Evolutionary conservation across 2,329 filamentous ascomycete genomes (phyloP).

Genomic region (Clonostachys rosea): DNA sequence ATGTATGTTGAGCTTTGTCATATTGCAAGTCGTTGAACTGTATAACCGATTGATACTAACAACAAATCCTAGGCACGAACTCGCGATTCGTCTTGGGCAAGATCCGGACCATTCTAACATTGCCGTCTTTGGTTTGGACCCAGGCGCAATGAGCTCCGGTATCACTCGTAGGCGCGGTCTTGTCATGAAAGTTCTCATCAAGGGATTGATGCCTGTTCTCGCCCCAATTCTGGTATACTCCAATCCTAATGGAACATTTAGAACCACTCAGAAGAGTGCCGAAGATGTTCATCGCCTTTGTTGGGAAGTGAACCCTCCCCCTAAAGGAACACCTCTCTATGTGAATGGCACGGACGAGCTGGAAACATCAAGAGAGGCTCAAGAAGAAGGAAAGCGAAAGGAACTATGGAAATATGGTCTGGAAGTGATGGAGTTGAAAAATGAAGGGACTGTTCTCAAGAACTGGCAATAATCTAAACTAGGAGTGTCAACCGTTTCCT

Average conservation of each 20-base stretch:
- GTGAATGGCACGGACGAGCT: slow-evolving; percentile 22
- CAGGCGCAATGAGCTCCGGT: slow-evolving; percentile 26
- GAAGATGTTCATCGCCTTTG: slow-evolving; percentile 20
- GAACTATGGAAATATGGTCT: slow-evolving; percentile 23
- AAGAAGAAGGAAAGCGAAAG: slow-evolving; percentile 18
- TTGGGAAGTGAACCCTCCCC: slow-evolving; percentile 16
- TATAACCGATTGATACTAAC: too few relatives aligned
- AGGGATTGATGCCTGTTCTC: slow-evolving; percentile 14
- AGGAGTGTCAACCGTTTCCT: too few relatives aligned
- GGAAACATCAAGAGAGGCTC: slow-evolving; percentile 18
- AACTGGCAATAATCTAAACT: slow-evolving; percentile 13
- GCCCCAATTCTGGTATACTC: slow-evolving; percentile 12
- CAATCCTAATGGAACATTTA: slow-evolving; percentile 19
- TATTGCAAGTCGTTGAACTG: too few relatives aligned
- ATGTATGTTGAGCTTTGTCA: slow-evolving; percentile 7
- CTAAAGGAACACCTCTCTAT: slow-evolving; percentile 20
- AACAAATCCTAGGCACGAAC: slow-evolving; percentile 17
- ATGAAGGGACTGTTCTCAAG: slow-evolving; percentile 15
- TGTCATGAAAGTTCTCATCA: slow-evolving; percentile 11
- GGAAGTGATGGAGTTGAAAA: slow-evolving; percentile 12
- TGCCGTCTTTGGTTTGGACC: slow-evolving; percentile 27
- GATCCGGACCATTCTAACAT: slow-evolving; percentile 26
- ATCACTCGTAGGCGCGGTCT: slow-evolving; percentile 18
- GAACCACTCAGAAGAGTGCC: slow-evolving; percentile 23
- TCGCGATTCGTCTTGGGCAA: slow-evolving; percentile 21